These are phyloP conservation scores for Blastobotrys americana DNA, from an alignment of 805 yeast genomes.

Conservation along the genomic window DNA sequence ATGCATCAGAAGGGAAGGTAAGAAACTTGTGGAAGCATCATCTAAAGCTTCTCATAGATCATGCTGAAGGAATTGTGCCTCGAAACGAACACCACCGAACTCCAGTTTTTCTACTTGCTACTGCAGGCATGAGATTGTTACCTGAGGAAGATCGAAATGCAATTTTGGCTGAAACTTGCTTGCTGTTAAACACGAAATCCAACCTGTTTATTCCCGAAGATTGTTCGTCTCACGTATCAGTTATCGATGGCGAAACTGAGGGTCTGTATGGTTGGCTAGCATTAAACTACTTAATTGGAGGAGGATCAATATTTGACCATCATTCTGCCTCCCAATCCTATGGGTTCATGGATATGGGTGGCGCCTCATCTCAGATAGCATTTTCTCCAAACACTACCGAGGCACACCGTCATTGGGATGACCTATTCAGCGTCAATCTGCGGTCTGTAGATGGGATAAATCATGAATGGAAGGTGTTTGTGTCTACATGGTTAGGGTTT, in stretches of 20 bases:
- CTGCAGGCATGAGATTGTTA: constrained; percentile 92
- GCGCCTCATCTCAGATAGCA: constrained; percentile 94
- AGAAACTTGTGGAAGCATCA: constrained; percentile 64
- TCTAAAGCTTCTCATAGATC: constrained; percentile 52
- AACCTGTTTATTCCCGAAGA: constrained; percentile 43
- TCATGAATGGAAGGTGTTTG: constrained; percentile 80
- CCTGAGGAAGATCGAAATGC: constrained; percentile 44
- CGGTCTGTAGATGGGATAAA: constrained; percentile 62
- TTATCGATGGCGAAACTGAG: constrained; percentile 91
- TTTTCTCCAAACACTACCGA: constrained; percentile 73
- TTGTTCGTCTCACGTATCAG: constrained; percentile 68
- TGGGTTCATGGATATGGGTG: constrained; percentile 99
- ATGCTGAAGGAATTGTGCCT: constrained; percentile 71
- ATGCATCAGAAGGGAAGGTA: constrained; percentile 37
- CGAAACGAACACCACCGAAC: constrained; percentile 50
- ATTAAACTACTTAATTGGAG: constrained; percentile 72
- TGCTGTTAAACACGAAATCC: constrained; percentile 44
- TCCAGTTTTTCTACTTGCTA: constrained; percentile 85
- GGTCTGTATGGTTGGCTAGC: constrained; percentile 96
- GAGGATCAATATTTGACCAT: constrained; percentile 34
- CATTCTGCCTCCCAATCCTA: constrained; percentile 37
- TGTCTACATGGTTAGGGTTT: constrained; percentile 94
- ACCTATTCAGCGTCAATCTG: constrained; percentile 57
- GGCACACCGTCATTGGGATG: constrained; percentile 58
- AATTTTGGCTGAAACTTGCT: constrained; percentile 57